Evolutionary conservation across 1,284 basidiomycete species (phyloP), one percentile per base, ranked within the genome.

Genomic region (Ustilago nuda): DNA sequence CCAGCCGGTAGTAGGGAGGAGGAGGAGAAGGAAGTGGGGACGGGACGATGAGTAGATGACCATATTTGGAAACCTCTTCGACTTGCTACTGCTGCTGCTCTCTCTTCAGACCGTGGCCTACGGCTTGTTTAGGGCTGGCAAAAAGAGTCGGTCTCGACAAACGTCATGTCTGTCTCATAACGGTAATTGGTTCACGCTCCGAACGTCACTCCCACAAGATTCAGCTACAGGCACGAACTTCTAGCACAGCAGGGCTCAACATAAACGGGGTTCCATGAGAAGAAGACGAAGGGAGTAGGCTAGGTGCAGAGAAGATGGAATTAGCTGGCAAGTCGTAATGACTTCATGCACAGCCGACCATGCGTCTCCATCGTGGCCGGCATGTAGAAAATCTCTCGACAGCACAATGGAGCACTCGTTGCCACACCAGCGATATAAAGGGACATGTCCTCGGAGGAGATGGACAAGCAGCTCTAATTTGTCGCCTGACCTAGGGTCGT

Each of bases 1-100:
- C 64, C 72, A 74, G 72, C 66, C 66, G 60, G 72, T 70, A 66
- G 62, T 74, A 62, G 66, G 66, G 66, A 65, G 72, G 70, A 67
- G 36, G 33, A 55, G 61, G 67, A 67, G 60, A 37, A 56, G 54
- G 63, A 8, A 59, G 51, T 45, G 13, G 39, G 32, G 51, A 27
- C 51, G 33, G 41, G 55, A 61, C 30, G 27, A 19, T 4, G 36
- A 41, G 19, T 19, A 48, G 35, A 41, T 43, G 56, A 39, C 58
- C 62, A 65, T 52, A 52, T 56, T 54, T 19, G 62, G 50, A 58
- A 61, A 43, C 15, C 43, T 19, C 33, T 35, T 15, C 36, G 36
- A 27, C 23, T 27, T 27, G 23, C 23, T 27, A 27, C 36, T 7
- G 5, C n/a, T 45, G 43, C 43, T n/a, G n/a, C n/a, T 8, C n/a